Percentiles rank a stretch among this genome's conserved stretches.
Conservation (phyloP, 176 grass and related monocot species). For the Ensete glaucum region DNA sequence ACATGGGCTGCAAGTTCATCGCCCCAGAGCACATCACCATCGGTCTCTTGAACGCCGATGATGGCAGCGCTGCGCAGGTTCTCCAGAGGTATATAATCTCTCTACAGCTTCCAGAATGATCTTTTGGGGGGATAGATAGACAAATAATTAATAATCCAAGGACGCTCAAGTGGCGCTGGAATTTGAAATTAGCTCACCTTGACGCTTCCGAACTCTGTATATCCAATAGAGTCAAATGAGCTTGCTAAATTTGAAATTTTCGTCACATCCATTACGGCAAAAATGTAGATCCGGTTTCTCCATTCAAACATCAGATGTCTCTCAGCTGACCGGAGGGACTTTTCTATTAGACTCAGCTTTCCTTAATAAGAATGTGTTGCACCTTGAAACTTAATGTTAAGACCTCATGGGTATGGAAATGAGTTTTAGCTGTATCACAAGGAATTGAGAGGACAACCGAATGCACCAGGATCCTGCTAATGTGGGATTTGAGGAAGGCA, state of each 20-base stretch:
- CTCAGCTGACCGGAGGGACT: not conserved
- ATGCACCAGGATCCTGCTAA: not conserved
- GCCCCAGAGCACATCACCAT: conserved; percentile 79
- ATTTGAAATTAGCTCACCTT: too few relatives aligned
- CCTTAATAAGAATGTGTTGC: not conserved
- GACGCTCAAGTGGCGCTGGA: too few relatives aligned
- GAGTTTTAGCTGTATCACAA: not conserved
- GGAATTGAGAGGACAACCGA: not conserved
- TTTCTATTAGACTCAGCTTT: not conserved
- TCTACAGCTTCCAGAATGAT: too few relatives aligned
- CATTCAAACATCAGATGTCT: not conserved
- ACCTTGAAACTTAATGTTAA: too few relatives aligned
- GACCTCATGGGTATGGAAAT: not conserved
- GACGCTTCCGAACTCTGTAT: too few relatives aligned
- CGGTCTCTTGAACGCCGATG: conserved; percentile 71
- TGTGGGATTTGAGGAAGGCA: not conserved
- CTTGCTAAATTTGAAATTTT: too few relatives aligned
- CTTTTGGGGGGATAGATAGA: too few relatives aligned
- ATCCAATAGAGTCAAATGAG: too few relatives aligned
- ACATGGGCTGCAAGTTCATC: conserved; percentile 91
- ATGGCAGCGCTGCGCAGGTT: conserved; percentile 63
- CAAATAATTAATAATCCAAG: too few relatives aligned
- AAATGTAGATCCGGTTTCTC: not conserved
- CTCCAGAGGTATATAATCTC: conserved; percentile 49
- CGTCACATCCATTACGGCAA: too few relatives aligned